These are phyloP conservation scores for Tuctoria greenei DNA, from an alignment of 176 grass and related monocot species.

Conservation along the genomic window DNA sequence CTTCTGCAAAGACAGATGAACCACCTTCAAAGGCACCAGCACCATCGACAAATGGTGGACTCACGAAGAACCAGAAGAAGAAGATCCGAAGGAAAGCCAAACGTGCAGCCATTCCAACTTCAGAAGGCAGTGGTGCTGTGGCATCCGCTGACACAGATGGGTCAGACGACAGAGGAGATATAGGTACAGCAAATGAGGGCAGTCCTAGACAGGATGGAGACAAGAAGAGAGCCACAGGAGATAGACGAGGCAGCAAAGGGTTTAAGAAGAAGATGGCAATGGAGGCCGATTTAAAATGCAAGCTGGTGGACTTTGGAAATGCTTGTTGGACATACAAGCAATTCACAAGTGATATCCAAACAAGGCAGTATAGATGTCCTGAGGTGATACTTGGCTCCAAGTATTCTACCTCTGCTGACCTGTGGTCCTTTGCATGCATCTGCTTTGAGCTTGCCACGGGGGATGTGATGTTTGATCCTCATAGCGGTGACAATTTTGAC, in stretches of 20 bases:
- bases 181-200: conserved; percentile 47
- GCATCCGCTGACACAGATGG: conserved; percentile 51
- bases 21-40: conserved; percentile 36
- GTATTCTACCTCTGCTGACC: conserved; percentile 84
- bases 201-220: conserved; percentile 40
- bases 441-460: conserved; percentile 97
- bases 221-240: conserved; percentile 33
- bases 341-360: conserved; percentile 96
- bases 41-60: conserved; percentile 53
- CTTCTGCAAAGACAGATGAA: conserved; percentile 44
- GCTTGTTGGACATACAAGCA: conserved; percentile 99
- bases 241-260: conserved; percentile 66
- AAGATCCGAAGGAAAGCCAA: conserved; percentile 90
- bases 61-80: conserved; percentile 90
- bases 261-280: conserved; percentile 70
- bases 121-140: conserved; percentile 40
- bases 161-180: conserved; percentile 68
- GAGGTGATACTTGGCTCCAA: conserved; percentile 98
- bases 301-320: conserved; percentile 97
- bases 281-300: conserved; percentile 79
- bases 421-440: conserved; percentile 99
- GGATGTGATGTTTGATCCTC: conserved; percentile 97
- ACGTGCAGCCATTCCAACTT: conserved; percentile 56
- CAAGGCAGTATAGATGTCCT: conserved; percentile 93
- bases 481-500: conserved; percentile 93